Conservation (phyloP, 1,139 yeast species). For the Yamadazyma atmosphaerica region DNA sequence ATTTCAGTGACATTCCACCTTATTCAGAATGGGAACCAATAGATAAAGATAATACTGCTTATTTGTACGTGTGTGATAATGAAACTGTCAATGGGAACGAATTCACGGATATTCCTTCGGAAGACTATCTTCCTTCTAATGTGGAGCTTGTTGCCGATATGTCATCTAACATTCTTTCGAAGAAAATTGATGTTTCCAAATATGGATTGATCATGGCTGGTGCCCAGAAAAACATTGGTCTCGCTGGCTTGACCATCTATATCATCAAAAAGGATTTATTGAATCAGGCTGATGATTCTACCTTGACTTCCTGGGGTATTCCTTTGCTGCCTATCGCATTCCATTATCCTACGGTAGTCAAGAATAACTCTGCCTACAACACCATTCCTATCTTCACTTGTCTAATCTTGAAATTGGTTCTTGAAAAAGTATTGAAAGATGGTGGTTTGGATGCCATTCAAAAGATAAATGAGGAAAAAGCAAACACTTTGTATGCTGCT, state of each 20-base stretch:
- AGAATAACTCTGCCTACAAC: conserved; percentile 90
- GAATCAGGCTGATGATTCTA: conserved; percentile 64
- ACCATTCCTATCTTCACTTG: conserved; percentile 93
- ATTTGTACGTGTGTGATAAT: conserved; percentile 88
- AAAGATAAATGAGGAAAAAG: conserved; percentile 58
- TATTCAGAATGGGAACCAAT: conserved; percentile 60
- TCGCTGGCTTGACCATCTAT: conserved; percentile 92
- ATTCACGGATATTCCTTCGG: conserved; percentile 54
- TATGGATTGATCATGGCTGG: conserved; percentile 92
- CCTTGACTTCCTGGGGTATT: conserved; percentile 55
- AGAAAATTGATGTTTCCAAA: conserved; percentile 74
- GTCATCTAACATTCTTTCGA: conserved; percentile 90
- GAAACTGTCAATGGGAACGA: conserved; percentile 96
- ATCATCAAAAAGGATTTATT: conserved; percentile 80
- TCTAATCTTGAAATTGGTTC: conserved; percentile 78
- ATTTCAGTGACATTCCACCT: conserved; percentile 69
- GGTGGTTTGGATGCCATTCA: conserved; percentile 64
- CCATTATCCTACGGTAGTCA: conserved; percentile 82
- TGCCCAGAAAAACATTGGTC: conserved; percentile 95
- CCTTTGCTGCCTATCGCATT: conserved; percentile 88
- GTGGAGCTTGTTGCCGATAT: conserved; percentile 89
- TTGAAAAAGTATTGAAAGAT: conserved; percentile 55
- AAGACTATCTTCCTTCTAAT: conserved; percentile 58
- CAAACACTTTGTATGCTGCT: conserved; percentile 58
- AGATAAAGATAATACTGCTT: conserved; percentile 60